Percentiles rank a stretch among this genome's conserved stretches.
Evolutionary conservation across 306 rosid species (phyloP).

Genomic region (Lupinus albus): DNA sequence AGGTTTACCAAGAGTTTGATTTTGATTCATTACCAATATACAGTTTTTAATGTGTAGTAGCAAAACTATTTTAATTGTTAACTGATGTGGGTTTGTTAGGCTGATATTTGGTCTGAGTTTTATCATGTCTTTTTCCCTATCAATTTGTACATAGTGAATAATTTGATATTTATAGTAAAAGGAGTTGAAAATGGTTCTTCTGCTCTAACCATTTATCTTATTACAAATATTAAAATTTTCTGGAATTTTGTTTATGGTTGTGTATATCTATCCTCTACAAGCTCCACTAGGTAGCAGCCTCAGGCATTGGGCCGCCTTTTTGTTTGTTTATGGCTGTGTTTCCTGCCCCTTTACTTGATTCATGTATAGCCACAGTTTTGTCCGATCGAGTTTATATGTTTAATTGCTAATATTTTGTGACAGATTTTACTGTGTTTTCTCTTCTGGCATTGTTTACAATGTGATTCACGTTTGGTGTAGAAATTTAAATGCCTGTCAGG

Average conservation of each 20-base stretch:
- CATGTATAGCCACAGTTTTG: constrained; percentile 14
- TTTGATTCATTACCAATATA: not conserved
- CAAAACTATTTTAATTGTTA: constrained; percentile 32
- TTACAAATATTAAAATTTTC: constrained; percentile 3
- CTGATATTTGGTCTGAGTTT: constrained; percentile 20
- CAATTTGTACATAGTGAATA: constrained; percentile 8
- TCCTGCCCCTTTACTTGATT: constrained; percentile 28
- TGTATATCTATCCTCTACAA: no score
- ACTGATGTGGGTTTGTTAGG: constrained; percentile 6
- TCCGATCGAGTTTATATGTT: constrained; percentile 18
- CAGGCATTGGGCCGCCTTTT: no score
- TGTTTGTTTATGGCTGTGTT: constrained; percentile 11
- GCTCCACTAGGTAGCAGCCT: no score
- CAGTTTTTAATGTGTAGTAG: not conserved
- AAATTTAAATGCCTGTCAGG: constrained; percentile 14
- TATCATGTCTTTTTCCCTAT: constrained; percentile 11
- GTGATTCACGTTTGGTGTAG: constrained; percentile 16
- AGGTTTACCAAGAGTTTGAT: constrained; percentile 1
- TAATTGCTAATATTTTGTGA: constrained; percentile 26
- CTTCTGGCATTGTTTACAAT: constrained; percentile 2
- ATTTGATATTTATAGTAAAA: constrained; percentile 27
- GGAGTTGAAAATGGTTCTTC: constrained; percentile 20
- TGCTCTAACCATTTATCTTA: constrained; percentile 10
- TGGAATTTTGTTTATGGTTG: constrained; percentile 8
- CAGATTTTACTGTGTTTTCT: not conserved